A percentile compares a stretch with the other conserved stretches of the same genome.
phyloP scores from a whole-genome alignment of 2,329 filamentous ascomycete genomes.

The Ophiobolus disseminans region DNA sequence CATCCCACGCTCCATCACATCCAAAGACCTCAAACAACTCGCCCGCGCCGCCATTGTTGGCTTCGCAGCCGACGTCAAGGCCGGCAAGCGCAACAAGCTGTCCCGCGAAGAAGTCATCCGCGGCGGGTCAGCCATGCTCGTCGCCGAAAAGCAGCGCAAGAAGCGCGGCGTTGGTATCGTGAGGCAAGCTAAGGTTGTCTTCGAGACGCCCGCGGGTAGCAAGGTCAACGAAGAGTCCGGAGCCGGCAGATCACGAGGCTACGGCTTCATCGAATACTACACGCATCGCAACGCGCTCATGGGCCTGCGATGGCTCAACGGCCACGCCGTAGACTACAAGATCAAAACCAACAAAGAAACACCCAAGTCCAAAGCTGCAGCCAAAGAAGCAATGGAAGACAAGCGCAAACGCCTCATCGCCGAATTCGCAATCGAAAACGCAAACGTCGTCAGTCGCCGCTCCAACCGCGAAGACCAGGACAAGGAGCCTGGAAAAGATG shows the following conservation, averaged over 20 bases:
- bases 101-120: slow-evolving; percentile 89
- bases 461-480: slow-evolving; percentile 67
- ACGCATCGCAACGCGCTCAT: slow-evolving; percentile 94
- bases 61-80: slow-evolving; percentile 89
- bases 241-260: slow-evolving; percentile 85
- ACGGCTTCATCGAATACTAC: slow-evolving; percentile 96
- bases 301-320: slow-evolving; percentile 93
- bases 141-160: slow-evolving; percentile 80
- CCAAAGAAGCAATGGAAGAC: slow-evolving; percentile 62
- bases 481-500: slow-evolving; percentile 51
- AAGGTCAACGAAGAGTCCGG: slow-evolving; percentile 81
- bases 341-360: slow-evolving; percentile 57
- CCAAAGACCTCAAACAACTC: slow-evolving; percentile 89
- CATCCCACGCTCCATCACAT: slow-evolving; percentile 79
- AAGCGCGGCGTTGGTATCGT: slow-evolving; percentile 86
- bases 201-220: slow-evolving; percentile 82
- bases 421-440: slow-evolving; percentile 98
- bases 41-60: slow-evolving; percentile 92
- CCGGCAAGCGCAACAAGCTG: slow-evolving; percentile 74
- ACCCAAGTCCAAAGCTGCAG: slow-evolving; percentile 49
- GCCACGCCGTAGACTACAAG: slow-evolving; percentile 65
- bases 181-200: slow-evolving; percentile 92
- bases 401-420: slow-evolving; percentile 90
- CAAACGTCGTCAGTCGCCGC: slow-evolving; percentile 87
- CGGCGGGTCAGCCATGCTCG: slow-evolving; percentile 79